Evolutionary conservation across 768 basidiomycete genomes (phyloP).

Genomic region (Kwoniella sp.): DNA sequence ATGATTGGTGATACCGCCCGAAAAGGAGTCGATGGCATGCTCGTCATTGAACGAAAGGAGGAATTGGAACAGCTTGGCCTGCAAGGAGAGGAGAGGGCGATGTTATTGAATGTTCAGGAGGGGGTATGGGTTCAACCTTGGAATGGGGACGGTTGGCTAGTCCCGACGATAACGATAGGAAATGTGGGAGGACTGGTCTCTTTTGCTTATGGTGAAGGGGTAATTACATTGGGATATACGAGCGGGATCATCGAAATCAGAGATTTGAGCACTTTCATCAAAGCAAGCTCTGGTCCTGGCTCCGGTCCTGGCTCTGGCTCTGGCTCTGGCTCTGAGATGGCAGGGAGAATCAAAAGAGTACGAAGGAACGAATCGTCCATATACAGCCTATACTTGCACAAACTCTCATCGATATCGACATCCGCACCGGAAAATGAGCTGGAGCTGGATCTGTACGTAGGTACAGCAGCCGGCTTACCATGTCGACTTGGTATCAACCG

Average conservation of each 20-base stretch:
- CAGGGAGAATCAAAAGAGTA: conserved; percentile 21
- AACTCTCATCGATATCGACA: background rate
- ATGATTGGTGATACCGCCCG: conserved; percentile 56
- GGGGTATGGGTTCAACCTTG: conserved; percentile 16
- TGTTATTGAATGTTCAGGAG: conserved; percentile 27
- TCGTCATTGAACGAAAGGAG: conserved; percentile 31
- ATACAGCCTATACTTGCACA: conserved; percentile 31
- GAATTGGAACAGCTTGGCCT: conserved; percentile 15
- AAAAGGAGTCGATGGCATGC: conserved; percentile 37
- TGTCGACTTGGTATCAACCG: conserved; percentile 30
- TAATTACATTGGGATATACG: conserved; percentile 66
- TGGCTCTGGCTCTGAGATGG: background rate
- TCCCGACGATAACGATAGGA: conserved; percentile 2
- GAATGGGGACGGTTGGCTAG: conserved; percentile 13
- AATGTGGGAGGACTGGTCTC: conserved; percentile 56
- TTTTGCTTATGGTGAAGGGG: conserved; percentile 60
- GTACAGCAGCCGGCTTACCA: conserved; percentile 49
- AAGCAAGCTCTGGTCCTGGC: background rate
- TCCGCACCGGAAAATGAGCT: background rate
- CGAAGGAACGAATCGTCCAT: conserved; percentile 45
- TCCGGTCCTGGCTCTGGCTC: background rate
- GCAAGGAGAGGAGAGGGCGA: conserved; percentile 17
- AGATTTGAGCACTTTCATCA: conserved; percentile 60
- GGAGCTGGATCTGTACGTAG: conserved; percentile 39
- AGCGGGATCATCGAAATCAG: conserved; percentile 64